Evolutionary conservation across 192 early-diverging fungal genomes (phyloP).

Genomic region (Mortierella antarctica): DNA sequence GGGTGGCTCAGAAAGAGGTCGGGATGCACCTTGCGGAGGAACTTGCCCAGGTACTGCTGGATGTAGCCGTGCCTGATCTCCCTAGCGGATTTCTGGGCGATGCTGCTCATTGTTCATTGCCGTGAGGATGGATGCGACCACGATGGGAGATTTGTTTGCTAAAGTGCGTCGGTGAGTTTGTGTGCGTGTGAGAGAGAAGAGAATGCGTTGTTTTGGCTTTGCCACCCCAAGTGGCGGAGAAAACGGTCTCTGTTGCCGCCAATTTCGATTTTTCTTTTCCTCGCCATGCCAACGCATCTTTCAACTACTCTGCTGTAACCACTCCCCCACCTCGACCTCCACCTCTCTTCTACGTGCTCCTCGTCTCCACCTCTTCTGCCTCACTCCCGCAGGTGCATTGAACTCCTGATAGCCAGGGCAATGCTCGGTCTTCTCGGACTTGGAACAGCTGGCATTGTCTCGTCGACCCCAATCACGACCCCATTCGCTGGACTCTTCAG

Average conservation of each 20-base stretch:
- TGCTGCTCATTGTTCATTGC: background rate
- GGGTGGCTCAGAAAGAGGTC: conserved; percentile 47
- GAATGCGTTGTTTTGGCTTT: background rate
- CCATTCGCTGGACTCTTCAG: conserved; percentile 47
- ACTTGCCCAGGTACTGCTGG: conserved; percentile 36
- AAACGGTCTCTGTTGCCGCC: no score
- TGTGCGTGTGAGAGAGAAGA: background rate
- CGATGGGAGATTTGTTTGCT: background rate
- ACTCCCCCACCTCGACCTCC: no score
- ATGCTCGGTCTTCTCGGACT: conserved; percentile 55
- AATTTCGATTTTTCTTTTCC: background rate
- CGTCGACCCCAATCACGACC: conserved; percentile 11
- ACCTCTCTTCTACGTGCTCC: no score
- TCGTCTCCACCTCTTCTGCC: no score
- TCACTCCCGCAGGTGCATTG: no score
- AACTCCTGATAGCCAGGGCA: background rate
- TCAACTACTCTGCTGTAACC: no score
- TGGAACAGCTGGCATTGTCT: conserved; percentile 27
- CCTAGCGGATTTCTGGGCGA: conserved; percentile 3
- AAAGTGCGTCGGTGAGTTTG: background rate
- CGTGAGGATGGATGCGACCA: background rate
- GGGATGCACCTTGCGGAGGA: conserved; percentile 41
- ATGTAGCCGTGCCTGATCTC: conserved; percentile 23
- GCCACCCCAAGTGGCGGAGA: no score
- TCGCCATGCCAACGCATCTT: no score